These are phyloP conservation scores for Parastagonospora nodorum DNA, from an alignment of 2,329 filamentous ascomycete genomes.

Conservation along the genomic window DNA sequence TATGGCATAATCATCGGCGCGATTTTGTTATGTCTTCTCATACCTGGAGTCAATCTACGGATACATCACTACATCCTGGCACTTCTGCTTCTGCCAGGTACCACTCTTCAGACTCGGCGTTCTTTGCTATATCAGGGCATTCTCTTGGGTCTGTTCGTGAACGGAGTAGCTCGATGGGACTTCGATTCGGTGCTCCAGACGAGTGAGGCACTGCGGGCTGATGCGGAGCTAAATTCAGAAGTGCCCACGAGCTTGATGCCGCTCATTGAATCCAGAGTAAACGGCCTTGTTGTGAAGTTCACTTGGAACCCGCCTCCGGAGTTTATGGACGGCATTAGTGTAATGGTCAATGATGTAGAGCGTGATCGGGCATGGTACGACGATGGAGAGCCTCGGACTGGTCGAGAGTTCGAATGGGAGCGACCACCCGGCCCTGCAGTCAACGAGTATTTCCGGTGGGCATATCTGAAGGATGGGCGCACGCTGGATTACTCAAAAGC, in stretches of 20 bases:
- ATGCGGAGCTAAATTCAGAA: constrained; percentile 58
- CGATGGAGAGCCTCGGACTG: constrained; percentile 12
- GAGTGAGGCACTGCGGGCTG: constrained; percentile 67
- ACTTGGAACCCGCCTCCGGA: constrained; percentile 51
- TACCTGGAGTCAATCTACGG: constrained; percentile 79
- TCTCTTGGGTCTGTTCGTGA: constrained; percentile 43
- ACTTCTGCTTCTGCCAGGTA: constrained; percentile 43
- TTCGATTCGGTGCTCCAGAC: constrained; percentile 76
- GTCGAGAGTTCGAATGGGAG: constrained; percentile 27
- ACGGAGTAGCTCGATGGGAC: constrained; percentile 45
- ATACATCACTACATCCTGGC: constrained; percentile 72
- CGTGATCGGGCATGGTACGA: constrained; percentile 48
- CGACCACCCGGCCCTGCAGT: constrained; percentile 47
- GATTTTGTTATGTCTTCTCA: constrained; percentile 69
- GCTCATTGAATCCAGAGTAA: constrained; percentile 19
- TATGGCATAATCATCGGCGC: constrained; percentile 70
- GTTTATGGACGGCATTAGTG: constrained; percentile 72
- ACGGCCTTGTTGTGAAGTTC: constrained; percentile 63
- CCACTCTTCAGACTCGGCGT: constrained; percentile 41
- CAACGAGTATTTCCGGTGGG: constrained; percentile 45
- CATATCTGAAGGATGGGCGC: constrained; percentile 32
- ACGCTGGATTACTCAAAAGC: constrained; percentile 41
- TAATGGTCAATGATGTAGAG: constrained; percentile 85
- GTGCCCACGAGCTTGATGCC: constrained; percentile 55
- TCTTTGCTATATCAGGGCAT: constrained; percentile 44